Conservation (phyloP, 2,329 filamentous ascomycete genomes). For the Ceratocystis variospora region DNA sequence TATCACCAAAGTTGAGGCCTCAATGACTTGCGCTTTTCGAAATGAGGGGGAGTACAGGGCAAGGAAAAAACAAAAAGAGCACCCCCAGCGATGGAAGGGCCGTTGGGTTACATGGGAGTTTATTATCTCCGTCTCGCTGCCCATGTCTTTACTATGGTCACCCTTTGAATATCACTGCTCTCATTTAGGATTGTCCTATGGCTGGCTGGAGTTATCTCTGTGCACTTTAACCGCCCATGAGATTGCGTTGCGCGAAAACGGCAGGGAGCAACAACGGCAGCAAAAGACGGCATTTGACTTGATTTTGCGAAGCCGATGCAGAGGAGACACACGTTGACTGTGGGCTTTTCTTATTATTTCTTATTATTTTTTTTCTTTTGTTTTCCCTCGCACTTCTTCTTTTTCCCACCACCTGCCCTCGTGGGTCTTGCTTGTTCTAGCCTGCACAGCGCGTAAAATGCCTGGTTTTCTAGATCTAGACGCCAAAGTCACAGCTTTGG, state of each 20-base stretch:
- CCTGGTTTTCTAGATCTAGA: too few species aligned
- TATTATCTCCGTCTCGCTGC: not conserved
- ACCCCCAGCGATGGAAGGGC: not conserved
- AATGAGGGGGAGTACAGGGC: not conserved
- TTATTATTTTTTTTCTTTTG: too few species aligned
- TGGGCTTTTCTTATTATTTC: too few species aligned
- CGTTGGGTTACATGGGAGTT: not conserved
- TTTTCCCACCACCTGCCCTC: too few species aligned
- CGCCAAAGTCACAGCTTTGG: not conserved
- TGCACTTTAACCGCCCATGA: not conserved
- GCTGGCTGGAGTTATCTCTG: not conserved
- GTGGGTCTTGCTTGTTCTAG: too few species aligned
- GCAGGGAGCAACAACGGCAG: not conserved
- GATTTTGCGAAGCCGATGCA: not conserved
- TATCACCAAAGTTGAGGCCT: not conserved
- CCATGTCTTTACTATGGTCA: not conserved
- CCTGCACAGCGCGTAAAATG: too few species aligned
- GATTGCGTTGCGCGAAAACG: too few species aligned
- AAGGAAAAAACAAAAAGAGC: not conserved
- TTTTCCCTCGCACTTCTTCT: too few species aligned
- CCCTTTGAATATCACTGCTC: not conserved
- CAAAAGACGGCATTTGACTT: not conserved
- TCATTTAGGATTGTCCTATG: not conserved
- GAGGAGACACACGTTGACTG: too few species aligned
- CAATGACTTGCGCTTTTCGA: not conserved